Evolutionary conservation across 345 rosid genomes (phyloP), one percentile per base, ranked within the genome.

Genomic region (Passiflora organensis): DNA sequence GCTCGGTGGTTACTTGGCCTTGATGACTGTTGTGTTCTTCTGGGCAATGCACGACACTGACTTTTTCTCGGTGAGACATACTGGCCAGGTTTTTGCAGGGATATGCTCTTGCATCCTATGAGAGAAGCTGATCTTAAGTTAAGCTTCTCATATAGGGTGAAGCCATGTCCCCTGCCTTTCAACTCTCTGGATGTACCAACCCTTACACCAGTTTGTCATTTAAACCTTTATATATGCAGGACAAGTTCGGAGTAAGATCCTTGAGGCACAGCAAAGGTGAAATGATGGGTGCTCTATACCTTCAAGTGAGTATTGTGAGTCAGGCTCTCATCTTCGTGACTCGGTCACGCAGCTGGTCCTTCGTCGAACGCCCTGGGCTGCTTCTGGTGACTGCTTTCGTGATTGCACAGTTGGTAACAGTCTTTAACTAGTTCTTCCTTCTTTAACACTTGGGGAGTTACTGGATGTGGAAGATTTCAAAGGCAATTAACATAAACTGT

Each of bases 311-410:
- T 48, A 63, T 63, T 25, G 58, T 69, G 17, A 69, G 73, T 36
- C 68, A 63, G 48, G 68, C 73, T 45, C 68, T 69, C 47, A 69
- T 69, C 45, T 69, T 69, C 43, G 73, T 69, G 36, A 69, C 73
- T 16, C 55, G 73, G 0, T 69, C 73, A 41, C 73, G 68, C n/a
- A 51, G 73, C 64, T 69, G 73, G 73, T 69, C 73, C 19, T 69
- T 19, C 25, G 5, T 32, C 13, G 73, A 69, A 28, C 68, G 73
- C 25, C 74, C 74, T 13, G 74, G 74, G 15, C 18, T 52, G 48
- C 42, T 69, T 24, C 62, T 69, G 11, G 3, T 69, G 42, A 11
- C 47, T 34, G 68, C 74, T 39, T 69, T 69, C 53, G 0, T 69
- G 13, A n/a, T 54, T 57, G 74, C 74, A 16, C 74, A 69, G 22